Conservation (phyloP, 352 stramenopile genomes). For the Thraustotheca clavata region DNA sequence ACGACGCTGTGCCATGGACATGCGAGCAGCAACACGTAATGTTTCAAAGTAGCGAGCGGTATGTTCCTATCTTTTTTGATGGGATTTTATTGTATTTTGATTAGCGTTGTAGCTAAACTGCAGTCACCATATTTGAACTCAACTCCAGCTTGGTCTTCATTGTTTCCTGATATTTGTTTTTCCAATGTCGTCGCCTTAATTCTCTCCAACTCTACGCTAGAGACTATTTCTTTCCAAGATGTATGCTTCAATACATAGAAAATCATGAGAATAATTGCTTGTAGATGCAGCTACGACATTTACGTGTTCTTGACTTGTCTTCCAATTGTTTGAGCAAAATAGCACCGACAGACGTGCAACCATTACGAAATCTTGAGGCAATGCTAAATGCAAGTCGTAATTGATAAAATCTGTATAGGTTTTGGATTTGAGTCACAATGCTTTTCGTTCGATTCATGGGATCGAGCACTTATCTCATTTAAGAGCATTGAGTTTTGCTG, state of each 20-base stretch:
- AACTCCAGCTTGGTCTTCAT: constrained; percentile 36
- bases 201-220: constrained; percentile 48
- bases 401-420: constrained; percentile 26
- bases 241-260: constrained; percentile 23
- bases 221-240: constrained; percentile 42
- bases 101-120: constrained; percentile 39
- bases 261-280: background rate
- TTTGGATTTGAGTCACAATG: constrained; percentile 51
- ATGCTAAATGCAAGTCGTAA: background rate
- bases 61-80: background rate
- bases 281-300: constrained; percentile 30
- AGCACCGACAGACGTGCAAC: constrained; percentile 33
- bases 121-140: constrained; percentile 40
- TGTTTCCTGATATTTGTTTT: constrained; percentile 42
- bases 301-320: constrained; percentile 48
- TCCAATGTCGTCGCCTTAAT: constrained; percentile 52
- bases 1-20: background rate
- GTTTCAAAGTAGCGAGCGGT: constrained; percentile 4
- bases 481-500: constrained; percentile 43
- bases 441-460: constrained; percentile 43
- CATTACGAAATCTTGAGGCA: constrained; percentile 30
- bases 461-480: constrained; percentile 48
- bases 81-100: background rate
- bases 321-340: constrained; percentile 53
- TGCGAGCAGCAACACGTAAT: constrained; percentile 3